A percentile compares a stretch with the other conserved stretches of the same genome.
Conservation (phyloP, 2,329 filamentous ascomycete species). For the Amylocarpus encephaloides region DNA sequence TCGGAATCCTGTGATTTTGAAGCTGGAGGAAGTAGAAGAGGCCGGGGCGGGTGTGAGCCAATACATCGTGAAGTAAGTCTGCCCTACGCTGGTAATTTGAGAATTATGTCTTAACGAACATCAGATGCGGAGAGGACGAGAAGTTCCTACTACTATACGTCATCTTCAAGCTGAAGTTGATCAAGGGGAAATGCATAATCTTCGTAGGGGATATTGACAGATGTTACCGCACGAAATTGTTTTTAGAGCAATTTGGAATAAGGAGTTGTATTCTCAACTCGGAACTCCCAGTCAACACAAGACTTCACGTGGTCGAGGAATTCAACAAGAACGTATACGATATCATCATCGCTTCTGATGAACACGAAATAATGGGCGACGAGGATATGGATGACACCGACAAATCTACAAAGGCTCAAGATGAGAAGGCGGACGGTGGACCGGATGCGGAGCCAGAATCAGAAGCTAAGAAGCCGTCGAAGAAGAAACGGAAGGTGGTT, state of each 20-base stretch:
- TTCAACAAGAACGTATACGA: slow-evolving; percentile 98
- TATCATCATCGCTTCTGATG: slow-evolving; percentile 94
- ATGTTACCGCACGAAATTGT: slow-evolving; percentile 89
- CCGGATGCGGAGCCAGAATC: slow-evolving; percentile 29
- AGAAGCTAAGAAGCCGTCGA: slow-evolving; percentile 38
- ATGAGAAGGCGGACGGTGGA: slow-evolving; percentile 25
- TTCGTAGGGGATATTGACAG: slow-evolving; percentile 83
- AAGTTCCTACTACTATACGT: slow-evolving; percentile 92
- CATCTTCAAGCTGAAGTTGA: slow-evolving; percentile 88
- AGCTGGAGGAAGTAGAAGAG: slow-evolving; percentile 76
- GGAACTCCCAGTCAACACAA: slow-evolving; percentile 85
- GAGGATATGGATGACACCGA: slow-evolving; percentile 39
- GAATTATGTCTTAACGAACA: slow-evolving; percentile 17
- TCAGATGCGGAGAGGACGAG: slow-evolving; percentile 84
- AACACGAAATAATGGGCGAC: slow-evolving; percentile 74
- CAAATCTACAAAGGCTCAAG: slow-evolving; percentile 15
- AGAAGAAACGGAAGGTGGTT: slow-evolving; percentile 58
- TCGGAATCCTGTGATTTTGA: slow-evolving; percentile 68
- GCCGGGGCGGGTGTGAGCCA: slow-evolving; percentile 74
- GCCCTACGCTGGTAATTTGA: neutral
- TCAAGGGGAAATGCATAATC: slow-evolving; percentile 85
- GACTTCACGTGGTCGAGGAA: slow-evolving; percentile 91
- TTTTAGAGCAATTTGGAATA: slow-evolving; percentile 94
- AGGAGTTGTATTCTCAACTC: slow-evolving; percentile 91
- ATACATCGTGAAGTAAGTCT: slow-evolving; percentile 69